Base-by-base conservation (phyloP, 208 protist genomes). In the Trypanosoma vivax region DNA sequence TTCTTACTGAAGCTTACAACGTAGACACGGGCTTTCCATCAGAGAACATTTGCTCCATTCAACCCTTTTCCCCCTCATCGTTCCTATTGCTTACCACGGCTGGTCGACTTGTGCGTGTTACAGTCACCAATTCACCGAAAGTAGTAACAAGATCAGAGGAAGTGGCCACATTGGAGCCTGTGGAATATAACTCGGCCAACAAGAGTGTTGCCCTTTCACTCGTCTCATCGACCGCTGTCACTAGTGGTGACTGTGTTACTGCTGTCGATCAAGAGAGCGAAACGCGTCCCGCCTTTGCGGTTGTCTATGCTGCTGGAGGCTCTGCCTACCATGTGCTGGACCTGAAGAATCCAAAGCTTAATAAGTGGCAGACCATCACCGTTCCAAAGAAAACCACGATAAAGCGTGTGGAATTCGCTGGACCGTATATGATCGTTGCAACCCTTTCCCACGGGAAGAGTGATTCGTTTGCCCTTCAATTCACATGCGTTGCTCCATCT, bases 41-140 rank as follows among this genome's bases (percentile, higher is more conserved):
- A 24, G 65, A 64, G 19, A 43, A 35, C 21, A 1, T 71, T 9
- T 40, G 31, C 49, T 28, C 33, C 19, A 19, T 71, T 16, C 34
- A 34, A 30, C 47, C 65, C 4, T 21, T 52, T 9, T 62, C 52
- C 13, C 38, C 47, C 10, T 50, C 55, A 5, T 48, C 50, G 14
- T 50, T 48, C 5, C 47, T 64, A n/a, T n/a, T 65, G n/a, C 27
- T 71, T 10, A 56, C 58, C 2, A 30, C 42, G n/a, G 28, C 33
- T n/a, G 60, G 60, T 5, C 50, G 43, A 0, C 41, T 65, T 37
- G 18, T 65, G 42, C 60, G 50, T 27, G 42, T 53, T 38, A 53
- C 49, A 13, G 25, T 47, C 21, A 13, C 35, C 11, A 5, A 38
- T 39, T 16, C 11, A 28, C 16, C 25, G 11, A n/a, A 27, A 2